phyloP scores from a whole-genome alignment of 495 filamentous ascomycete species.

The Thermothielavioides terrestris region DNA sequence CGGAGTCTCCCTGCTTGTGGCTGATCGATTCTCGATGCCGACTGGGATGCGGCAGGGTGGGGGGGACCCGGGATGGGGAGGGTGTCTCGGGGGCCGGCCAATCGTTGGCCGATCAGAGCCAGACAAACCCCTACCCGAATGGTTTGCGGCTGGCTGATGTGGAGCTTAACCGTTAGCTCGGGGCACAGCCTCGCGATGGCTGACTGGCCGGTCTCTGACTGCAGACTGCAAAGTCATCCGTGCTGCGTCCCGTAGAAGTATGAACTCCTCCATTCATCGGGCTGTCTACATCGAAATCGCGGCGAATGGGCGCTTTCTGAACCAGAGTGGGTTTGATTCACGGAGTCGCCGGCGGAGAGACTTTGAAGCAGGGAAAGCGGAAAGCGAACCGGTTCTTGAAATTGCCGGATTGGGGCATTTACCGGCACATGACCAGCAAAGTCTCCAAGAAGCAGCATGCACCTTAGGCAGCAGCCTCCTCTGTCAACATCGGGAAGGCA shows the following conservation, averaged over 20 bases:
- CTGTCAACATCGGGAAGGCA: neutral
- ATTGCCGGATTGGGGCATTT: neutral
- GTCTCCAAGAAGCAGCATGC: no score
- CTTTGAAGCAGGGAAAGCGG: neutral
- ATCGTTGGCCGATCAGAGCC: slow-evolving; percentile 15
- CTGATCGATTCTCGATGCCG: slow-evolving; percentile 4
- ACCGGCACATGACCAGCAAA: neutral
- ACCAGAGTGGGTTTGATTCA: neutral
- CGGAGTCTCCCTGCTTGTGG: neutral
- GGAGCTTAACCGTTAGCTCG: neutral
- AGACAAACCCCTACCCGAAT: neutral
- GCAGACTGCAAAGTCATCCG: no score
- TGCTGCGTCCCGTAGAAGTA: no score
- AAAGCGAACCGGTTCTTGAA: neutral
- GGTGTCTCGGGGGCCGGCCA: slow-evolving; percentile 19
- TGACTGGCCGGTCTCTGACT: slow-evolving; percentile 3
- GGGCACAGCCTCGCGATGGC: slow-evolving; percentile 12
- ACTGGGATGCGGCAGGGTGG: neutral
- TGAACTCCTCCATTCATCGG: neutral
- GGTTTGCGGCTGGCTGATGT: neutral
- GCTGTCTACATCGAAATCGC: neutral
- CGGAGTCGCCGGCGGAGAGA: slow-evolving; percentile 1
- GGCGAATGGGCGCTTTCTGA: neutral
- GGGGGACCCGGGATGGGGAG: slow-evolving; percentile 3
- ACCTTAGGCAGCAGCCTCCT: neutral